phyloP scores from a whole-genome alignment of 257 asterid species.

The Solanum paucissectum region DNA sequence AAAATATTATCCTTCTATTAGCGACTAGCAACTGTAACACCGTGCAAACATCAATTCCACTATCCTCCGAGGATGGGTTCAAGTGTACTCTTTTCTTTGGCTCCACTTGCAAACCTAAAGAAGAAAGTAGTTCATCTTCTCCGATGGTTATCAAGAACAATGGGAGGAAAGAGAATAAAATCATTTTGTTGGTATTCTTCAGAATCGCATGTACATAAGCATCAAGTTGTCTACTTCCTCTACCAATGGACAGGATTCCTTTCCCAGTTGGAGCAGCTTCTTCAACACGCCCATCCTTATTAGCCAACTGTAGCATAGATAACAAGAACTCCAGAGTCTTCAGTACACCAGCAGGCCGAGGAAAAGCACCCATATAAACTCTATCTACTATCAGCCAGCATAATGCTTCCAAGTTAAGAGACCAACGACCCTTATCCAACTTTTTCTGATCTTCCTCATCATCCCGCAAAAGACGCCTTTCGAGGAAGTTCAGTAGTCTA shows the following conservation, averaged over 20 bases:
- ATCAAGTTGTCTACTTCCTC: conserved; percentile 93
- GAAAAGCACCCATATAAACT: conserved; percentile 92
- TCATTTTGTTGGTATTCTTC: conserved; percentile 72
- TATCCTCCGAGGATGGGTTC: conserved; percentile 44
- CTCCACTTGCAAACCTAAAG: conserved; percentile 64
- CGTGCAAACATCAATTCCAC: conserved; percentile 56
- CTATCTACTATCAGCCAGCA: conserved; percentile 94
- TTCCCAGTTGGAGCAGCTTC: conserved; percentile 71
- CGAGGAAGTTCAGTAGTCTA: conserved; percentile 91
- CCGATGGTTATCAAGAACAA: conserved; percentile 73
- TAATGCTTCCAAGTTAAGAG: conserved; percentile 75
- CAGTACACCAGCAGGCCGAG: conserved; percentile 78
- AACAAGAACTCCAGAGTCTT: conserved; percentile 84
- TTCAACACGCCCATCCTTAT: conserved; percentile 96
- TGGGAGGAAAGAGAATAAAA: conserved; percentile 89
- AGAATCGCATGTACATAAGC: conserved; percentile 63
- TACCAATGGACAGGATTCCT: conserved; percentile 85
- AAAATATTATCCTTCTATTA: conserved; percentile 74
- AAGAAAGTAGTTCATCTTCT: conserved; percentile 80
- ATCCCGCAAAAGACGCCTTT: conserved; percentile 87
- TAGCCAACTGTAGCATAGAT: conserved; percentile 95
- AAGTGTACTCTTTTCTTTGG: conserved; percentile 42
- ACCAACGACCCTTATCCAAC: conserved; percentile 83
- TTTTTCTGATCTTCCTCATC: conserved; percentile 91
- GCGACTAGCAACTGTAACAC: conserved; percentile 84